phyloP scores from a whole-genome alignment of 192 early-diverging fungal genomes.

The Backusella macrospora region DNA sequence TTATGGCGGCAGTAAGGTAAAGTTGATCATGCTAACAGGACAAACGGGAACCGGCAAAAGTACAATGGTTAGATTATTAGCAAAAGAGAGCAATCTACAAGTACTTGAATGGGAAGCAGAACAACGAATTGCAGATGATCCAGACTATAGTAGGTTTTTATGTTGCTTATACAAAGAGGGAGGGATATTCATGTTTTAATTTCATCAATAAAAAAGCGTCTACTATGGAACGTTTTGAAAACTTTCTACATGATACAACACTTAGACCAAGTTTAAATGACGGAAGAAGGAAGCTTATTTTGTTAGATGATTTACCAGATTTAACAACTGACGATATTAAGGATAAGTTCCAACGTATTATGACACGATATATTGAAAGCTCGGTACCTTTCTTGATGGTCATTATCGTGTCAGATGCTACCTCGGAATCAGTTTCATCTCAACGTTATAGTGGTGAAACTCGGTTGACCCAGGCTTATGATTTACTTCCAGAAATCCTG shows the following conservation, averaged over 20 bases:
- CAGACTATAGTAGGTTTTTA: not conserved
- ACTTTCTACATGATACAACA: not conserved
- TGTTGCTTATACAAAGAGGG: too few species aligned
- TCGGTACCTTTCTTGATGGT: not conserved
- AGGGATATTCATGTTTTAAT: too few species aligned
- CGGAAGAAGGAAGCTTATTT: not conserved
- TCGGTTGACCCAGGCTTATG: not conserved
- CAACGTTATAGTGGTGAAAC: not conserved
- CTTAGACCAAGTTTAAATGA: not conserved
- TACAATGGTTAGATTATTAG: not conserved
- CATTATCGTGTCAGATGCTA: not conserved
- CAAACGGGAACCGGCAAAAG: constrained; percentile 17
- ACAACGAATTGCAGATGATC: not conserved
- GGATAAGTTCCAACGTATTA: not conserved
- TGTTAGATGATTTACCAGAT: constrained; percentile 23
- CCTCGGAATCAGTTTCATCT: not conserved
- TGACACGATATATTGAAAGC: not conserved
- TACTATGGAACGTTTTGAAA: constrained; percentile 3
- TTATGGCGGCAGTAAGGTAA: not conserved
- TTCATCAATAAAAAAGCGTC: not conserved
- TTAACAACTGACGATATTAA: not conserved
- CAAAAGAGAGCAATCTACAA: not conserved
- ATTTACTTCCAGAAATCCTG: not conserved
- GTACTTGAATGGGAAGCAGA: constrained; percentile 16
- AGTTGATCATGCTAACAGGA: constrained; percentile 9